Evolutionary conservation across 805 yeast genomes (phyloP).

Genomic region (Kodamaea jinghongensis): DNA sequence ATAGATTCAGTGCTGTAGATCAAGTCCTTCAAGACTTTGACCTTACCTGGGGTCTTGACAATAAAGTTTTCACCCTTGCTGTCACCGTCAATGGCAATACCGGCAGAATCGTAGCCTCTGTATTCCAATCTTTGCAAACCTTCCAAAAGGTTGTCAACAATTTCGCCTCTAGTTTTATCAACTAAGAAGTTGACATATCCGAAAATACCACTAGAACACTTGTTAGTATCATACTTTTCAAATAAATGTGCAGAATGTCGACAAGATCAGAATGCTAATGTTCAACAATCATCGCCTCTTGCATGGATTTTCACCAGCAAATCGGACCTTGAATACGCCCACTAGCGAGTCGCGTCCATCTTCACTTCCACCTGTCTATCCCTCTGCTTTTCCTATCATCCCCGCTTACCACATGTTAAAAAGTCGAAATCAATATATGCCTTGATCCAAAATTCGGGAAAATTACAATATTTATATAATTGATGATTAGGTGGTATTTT

Average conservation of each 20-base stretch:
- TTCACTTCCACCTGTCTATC: no score
- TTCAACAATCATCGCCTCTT: no score
- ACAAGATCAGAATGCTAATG: no score
- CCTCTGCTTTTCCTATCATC: background rate
- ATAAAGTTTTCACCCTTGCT: conserved; percentile 65
- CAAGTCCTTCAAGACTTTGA: conserved; percentile 69
- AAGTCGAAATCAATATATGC: background rate
- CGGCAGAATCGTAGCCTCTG: conserved; percentile 98
- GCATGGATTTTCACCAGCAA: no score
- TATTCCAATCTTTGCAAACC: conserved; percentile 86
- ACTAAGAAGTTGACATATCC: conserved; percentile 96
- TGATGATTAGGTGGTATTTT: no score
- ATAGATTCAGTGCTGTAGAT: conserved; percentile 46
- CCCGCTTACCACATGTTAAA: conserved; percentile 6
- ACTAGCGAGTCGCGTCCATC: no score
- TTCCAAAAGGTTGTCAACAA: conserved; percentile 82
- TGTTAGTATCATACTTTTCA: conserved; percentile 3
- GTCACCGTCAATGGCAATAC: conserved; percentile 93
- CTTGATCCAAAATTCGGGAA: background rate
- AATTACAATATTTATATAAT: background rate
- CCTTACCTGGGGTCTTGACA: conserved; percentile 90
- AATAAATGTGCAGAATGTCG: background rate
- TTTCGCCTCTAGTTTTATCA: conserved; percentile 88
- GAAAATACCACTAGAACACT: conserved; percentile 78
- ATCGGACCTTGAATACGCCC: no score